phyloP scores from a whole-genome alignment of 352 stramenopile species.

The Globisporangium viniferum region DNA sequence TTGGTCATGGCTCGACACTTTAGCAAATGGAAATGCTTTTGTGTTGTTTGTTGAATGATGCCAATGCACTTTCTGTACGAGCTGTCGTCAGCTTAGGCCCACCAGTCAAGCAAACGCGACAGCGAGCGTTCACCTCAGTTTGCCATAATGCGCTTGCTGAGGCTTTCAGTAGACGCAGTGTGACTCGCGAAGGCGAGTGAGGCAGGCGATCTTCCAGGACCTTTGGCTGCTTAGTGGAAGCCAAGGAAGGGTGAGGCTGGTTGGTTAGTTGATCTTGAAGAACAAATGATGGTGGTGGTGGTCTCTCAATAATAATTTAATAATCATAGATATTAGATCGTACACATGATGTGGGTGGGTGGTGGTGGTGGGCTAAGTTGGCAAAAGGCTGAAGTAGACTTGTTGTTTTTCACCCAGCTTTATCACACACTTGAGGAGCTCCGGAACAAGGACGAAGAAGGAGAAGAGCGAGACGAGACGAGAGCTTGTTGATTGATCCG shows the following conservation, averaged over 20 bases:
- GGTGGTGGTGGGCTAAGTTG: not conserved
- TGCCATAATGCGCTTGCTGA: not conserved
- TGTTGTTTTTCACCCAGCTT: conserved; percentile 16
- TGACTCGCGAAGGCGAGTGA: not conserved
- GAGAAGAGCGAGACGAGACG: not conserved
- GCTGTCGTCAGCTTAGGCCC: too few relatives aligned
- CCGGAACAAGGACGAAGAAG: not conserved
- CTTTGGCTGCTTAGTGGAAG: not conserved
- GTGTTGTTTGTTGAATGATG: too few relatives aligned
- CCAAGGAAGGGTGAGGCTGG: not conserved
- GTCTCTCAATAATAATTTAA: conserved; percentile 1
- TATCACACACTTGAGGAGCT: conserved; percentile 10
- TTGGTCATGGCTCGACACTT: too few relatives aligned
- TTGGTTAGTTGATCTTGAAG: not conserved
- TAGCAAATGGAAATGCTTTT: too few relatives aligned
- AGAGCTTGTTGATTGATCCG: not conserved
- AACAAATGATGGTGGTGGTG: not conserved
- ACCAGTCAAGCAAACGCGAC: too few relatives aligned
- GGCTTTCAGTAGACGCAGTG: not conserved
- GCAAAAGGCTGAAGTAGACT: conserved; percentile 12
- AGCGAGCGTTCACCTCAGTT: too few relatives aligned
- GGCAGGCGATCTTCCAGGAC: not conserved
- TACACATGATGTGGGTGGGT: not conserved
- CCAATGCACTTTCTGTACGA: too few relatives aligned
- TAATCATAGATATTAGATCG: conserved; percentile 2